Conservation (phyloP, 345 rosid species). For the Syzygium grande region DNA sequence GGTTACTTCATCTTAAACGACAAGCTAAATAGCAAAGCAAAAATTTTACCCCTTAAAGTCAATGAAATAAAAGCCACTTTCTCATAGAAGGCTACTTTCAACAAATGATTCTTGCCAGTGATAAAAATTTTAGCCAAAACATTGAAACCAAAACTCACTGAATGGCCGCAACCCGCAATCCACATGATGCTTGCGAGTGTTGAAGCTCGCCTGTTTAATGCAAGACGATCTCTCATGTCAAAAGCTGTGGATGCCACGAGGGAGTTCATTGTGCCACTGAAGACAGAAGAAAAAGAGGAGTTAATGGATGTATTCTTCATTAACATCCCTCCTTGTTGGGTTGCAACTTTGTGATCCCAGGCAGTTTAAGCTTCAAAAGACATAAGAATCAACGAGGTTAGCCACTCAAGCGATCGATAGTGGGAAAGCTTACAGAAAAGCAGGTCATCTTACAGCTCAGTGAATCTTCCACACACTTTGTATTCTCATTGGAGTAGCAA, state of each 20-base stretch:
- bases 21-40: background rate
- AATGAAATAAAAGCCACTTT: background rate
- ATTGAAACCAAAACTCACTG: background rate
- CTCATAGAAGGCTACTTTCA: background rate
- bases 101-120: background rate
- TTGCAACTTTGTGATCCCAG: background rate
- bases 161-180: background rate
- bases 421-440: background rate
- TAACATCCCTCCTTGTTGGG: background rate
- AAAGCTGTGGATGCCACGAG: background rate
- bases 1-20: background rate
- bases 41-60: background rate
- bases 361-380: background rate
- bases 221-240: background rate
- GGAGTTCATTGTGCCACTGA: background rate
- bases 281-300: background rate
- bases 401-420: background rate
- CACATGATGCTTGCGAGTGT: background rate
- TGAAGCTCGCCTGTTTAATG: background rate
- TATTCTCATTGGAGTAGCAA: background rate
- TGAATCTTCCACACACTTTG: background rate
- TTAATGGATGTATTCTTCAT: no score
- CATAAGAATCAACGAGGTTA: background rate
- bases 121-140: background rate
- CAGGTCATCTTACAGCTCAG: background rate